Conservation (phyloP, 2,329 filamentous ascomycete genomes). For the Trichoderma simmonsii region DNA sequence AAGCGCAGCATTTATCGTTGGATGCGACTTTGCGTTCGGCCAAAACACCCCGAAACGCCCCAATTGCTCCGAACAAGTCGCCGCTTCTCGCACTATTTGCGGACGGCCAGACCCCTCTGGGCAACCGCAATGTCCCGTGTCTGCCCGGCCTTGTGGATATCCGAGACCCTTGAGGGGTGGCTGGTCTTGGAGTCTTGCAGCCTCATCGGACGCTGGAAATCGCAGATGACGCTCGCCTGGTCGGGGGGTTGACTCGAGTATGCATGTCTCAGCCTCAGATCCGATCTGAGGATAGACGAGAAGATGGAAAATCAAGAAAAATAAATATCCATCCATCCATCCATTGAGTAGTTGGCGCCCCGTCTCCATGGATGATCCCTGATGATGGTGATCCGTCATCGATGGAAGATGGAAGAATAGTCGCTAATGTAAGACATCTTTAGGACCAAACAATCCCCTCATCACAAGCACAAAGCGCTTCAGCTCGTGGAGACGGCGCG, state of each 20-base stretch:
- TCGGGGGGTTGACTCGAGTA: not conserved
- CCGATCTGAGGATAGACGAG: not conserved
- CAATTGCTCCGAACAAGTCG: constrained; percentile 8
- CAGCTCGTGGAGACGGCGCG: not conserved
- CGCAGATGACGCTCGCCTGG: constrained; percentile 1
- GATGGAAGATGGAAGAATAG: not conserved
- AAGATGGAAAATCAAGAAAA: not conserved
- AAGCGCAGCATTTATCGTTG: not conserved
- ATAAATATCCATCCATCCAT: not conserved
- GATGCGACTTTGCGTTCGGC: not conserved
- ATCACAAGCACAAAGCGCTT: not conserved
- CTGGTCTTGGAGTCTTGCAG: not conserved
- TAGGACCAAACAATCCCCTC: constrained; percentile 9
- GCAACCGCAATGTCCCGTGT: constrained; percentile 7
- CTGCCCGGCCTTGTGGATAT: constrained; percentile 3
- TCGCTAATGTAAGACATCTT: constrained; percentile 18
- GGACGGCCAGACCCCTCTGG: not conserved
- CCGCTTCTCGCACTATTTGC: not conserved
- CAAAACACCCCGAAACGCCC: not conserved
- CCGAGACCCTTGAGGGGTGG: not conserved
- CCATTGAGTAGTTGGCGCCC: constrained; percentile 1
- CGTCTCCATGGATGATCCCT: constrained; percentile 16
- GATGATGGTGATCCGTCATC: not conserved
- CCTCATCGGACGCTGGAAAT: constrained; percentile 2
- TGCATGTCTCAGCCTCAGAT: not conserved